Evolutionary conservation across 2,329 filamentous ascomycete species (phyloP).

Genomic region (Fonsecaea pugnacius): DNA sequence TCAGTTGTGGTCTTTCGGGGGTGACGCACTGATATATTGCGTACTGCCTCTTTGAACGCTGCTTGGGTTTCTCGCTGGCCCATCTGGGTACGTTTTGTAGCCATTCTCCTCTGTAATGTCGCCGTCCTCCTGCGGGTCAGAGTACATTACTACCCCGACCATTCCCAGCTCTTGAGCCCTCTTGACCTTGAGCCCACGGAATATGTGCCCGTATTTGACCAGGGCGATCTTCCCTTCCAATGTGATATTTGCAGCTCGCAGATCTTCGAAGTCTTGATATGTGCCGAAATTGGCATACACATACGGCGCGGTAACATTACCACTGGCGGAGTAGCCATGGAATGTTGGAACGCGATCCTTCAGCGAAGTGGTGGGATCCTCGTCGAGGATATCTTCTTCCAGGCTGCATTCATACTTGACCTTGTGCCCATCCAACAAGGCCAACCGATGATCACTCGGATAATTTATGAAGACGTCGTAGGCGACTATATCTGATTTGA

Average conservation of each 20-base stretch:
- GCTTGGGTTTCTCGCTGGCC: conserved; percentile 83
- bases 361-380: conserved; percentile 78
- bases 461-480: conserved; percentile 83
- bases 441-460: conserved; percentile 71
- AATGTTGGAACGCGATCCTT: conserved; percentile 81
- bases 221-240: conserved; percentile 85
- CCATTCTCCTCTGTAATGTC: conserved; percentile 80
- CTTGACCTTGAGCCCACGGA: conserved; percentile 90
- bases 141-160: conserved; percentile 82
- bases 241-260: conserved; percentile 73
- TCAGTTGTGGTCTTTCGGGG: conserved; percentile 13
- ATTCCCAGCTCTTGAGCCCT: conserved; percentile 88
- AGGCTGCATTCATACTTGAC: conserved; percentile 79
- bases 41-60: conserved; percentile 88
- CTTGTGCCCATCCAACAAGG: conserved; percentile 62
- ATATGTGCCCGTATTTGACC: conserved; percentile 81
- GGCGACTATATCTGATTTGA: conserved; percentile 62
- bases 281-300: conserved; percentile 93
- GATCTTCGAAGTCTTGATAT: conserved; percentile 80
- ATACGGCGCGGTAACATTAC: conserved; percentile 85
- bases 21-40: conserved; percentile 72
- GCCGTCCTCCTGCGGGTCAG: conserved; percentile 87
- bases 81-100: conserved; percentile 76
- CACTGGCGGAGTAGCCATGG: conserved; percentile 90
- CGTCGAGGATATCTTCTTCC: conserved; percentile 79